A percentile compares a stretch with the other conserved stretches of the same genome.
Conservation (phyloP, 805 yeast species). For the Myxozyma mucilagina region DNA sequence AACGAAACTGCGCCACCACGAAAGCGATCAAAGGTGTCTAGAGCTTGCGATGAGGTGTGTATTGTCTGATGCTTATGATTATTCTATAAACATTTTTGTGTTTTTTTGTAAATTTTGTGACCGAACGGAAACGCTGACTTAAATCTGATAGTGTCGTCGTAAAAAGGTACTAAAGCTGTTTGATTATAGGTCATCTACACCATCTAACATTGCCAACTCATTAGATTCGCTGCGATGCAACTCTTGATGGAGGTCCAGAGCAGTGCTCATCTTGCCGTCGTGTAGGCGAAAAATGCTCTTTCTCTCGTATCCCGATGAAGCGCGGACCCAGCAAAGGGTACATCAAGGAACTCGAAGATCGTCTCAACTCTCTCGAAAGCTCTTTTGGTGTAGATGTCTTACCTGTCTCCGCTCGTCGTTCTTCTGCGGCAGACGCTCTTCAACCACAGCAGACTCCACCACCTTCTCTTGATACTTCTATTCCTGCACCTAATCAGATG, state of each 20-base stretch:
- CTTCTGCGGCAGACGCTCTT: conserved; percentile 5
- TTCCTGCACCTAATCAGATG: neutral
- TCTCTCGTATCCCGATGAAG: conserved; percentile 58
- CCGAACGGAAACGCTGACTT: neutral
- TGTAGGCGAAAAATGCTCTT: conserved; percentile 54
- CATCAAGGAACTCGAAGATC: conserved; percentile 36
- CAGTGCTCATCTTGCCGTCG: conserved; percentile 56
- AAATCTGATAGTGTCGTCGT: conserved; percentile 42
- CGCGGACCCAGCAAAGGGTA: conserved; percentile 62
- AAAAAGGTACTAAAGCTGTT: conserved; percentile 41
- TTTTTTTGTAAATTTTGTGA: neutral
- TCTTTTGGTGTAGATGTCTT: conserved; percentile 21
- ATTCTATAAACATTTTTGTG: neutral
- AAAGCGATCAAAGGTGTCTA: conserved; percentile 55
- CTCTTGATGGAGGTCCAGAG: conserved; percentile 36
- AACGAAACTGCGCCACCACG: conserved; percentile 37
- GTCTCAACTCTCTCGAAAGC: conserved; percentile 33
- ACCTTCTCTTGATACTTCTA: neutral
- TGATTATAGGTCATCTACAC: neutral
- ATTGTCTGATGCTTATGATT: neutral
- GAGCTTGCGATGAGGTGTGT: conserved; percentile 55
- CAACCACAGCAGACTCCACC: conserved; percentile 7
- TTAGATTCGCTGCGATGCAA: conserved; percentile 46
- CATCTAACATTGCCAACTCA: neutral
- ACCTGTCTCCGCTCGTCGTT: neutral